Evolutionary conservation across 352 stramenopile genomes (phyloP).

Genomic region (Pythium brachiatum): DNA sequence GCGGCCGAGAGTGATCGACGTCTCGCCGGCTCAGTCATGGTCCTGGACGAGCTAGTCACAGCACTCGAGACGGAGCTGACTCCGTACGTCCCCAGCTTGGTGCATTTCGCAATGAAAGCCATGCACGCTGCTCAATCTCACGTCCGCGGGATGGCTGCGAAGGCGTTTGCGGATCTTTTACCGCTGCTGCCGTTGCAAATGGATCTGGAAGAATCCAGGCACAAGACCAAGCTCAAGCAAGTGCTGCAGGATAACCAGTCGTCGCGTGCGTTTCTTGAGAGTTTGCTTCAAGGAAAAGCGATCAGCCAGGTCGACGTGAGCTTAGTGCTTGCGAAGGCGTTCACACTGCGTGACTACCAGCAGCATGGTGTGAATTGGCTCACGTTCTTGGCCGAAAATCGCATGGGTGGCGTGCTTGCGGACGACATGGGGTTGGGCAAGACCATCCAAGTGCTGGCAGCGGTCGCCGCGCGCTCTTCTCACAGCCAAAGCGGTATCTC

Average conservation of each 20-base stretch:
- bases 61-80: slow-evolving; percentile 34
- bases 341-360: slow-evolving; percentile 65
- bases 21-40: slow-evolving; percentile 47
- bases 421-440: slow-evolving; percentile 94
- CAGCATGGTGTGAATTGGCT: slow-evolving; percentile 81
- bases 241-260: slow-evolving; percentile 48
- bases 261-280: slow-evolving; percentile 67
- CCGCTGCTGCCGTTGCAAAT: slow-evolving; percentile 73
- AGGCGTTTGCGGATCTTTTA: slow-evolving; percentile 68
- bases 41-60: slow-evolving; percentile 52
- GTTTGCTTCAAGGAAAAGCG: slow-evolving; percentile 55
- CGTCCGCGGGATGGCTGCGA: slow-evolving; percentile 48
- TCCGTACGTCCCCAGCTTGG: slow-evolving; percentile 62
- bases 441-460: slow-evolving; percentile 93
- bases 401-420: slow-evolving; percentile 75
- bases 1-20: background rate
- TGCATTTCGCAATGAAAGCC: slow-evolving; percentile 64
- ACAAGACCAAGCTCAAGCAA: slow-evolving; percentile 13
- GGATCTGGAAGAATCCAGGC: slow-evolving; percentile 38
- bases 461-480: slow-evolving; percentile 45
- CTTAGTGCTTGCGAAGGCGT: slow-evolving; percentile 27
- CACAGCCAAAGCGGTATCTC: slow-evolving; percentile 6
- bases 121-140: slow-evolving; percentile 49
- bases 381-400: slow-evolving; percentile 63
- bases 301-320: slow-evolving; percentile 39